Conservation (phyloP, 2,329 filamentous ascomycete genomes). For the Phaeophleospora eucalypticola region DNA sequence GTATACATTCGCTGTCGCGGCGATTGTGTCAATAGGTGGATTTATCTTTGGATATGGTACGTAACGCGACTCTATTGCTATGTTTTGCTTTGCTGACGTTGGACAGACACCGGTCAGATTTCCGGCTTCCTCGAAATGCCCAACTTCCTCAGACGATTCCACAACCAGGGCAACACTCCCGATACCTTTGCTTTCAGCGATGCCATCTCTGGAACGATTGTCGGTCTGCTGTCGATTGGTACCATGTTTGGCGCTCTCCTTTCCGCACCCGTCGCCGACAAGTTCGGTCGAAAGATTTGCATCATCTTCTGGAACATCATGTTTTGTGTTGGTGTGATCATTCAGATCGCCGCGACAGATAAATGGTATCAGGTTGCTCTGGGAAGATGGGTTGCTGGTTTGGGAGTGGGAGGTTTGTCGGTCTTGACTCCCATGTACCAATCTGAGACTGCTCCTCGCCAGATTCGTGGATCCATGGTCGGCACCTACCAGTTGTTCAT, state of each 20-base stretch:
- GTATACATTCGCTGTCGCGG: constrained; percentile 32
- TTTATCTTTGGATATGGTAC: constrained; percentile 40
- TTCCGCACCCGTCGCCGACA: constrained; percentile 59
- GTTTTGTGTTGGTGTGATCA: constrained; percentile 60
- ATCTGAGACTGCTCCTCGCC: constrained; percentile 60
- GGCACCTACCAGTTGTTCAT: constrained; percentile 66
- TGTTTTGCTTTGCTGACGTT: constrained; percentile 4
- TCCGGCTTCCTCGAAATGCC: constrained; percentile 59
- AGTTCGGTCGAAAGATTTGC: constrained; percentile 57
- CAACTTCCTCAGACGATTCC: constrained; percentile 54
- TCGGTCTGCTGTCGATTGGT: constrained; percentile 58
- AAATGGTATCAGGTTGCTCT: constrained; percentile 63
- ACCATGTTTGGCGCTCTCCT: constrained; percentile 54
- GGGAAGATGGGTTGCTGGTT: constrained; percentile 61
- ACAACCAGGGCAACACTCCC: constrained; percentile 20
- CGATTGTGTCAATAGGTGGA: constrained; percentile 36
- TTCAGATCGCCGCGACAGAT: constrained; percentile 57
- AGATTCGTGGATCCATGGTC: constrained; percentile 61
- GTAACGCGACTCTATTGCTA: background rate
- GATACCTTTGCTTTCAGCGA: constrained; percentile 50
- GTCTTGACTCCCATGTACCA: constrained; percentile 67
- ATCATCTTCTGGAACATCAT: constrained; percentile 62
- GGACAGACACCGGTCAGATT: constrained; percentile 55
- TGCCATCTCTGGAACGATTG: constrained; percentile 59
- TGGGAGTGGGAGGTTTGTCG: constrained; percentile 62